A percentile compares a stretch with the other conserved stretches of the same genome.
Conservation (phyloP, 495 filamentous ascomycete species). For the Thozetella sp. region DNA sequence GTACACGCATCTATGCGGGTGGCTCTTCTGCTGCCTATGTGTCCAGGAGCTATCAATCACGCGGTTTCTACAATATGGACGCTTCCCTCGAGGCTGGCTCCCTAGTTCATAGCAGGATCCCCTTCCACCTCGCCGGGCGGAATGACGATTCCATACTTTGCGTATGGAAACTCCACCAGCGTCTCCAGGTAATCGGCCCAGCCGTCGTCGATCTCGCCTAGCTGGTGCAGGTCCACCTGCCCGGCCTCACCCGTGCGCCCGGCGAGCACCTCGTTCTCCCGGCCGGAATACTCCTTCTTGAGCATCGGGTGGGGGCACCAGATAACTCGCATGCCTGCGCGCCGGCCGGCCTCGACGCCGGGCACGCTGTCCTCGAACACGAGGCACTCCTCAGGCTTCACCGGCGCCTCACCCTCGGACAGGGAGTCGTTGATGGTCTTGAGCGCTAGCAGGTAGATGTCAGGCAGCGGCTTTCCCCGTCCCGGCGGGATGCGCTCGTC, state of each 20-base stretch:
- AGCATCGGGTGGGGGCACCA: constrained; percentile 90
- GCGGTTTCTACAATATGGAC: constrained; percentile 14
- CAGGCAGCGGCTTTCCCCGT: constrained; percentile 88
- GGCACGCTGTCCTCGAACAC: constrained; percentile 97
- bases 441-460: constrained; percentile 91
- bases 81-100: constrained; percentile 12
- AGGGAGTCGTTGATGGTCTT: constrained; percentile 79
- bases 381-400: constrained; percentile 84
- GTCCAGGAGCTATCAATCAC: not conserved
- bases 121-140: constrained; percentile 35
- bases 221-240: constrained; percentile 47
- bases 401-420: constrained; percentile 62
- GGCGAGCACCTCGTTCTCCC: constrained; percentile 82
- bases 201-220: constrained; percentile 70
- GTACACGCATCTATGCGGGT: no score
- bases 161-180: constrained; percentile 74
- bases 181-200: constrained; percentile 66
- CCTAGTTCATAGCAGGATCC: constrained; percentile 32
- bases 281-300: constrained; percentile 70
- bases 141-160: constrained; percentile 65
- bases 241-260: constrained; percentile 71
- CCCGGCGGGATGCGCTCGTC: constrained; percentile 79
- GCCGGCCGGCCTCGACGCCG: constrained; percentile 85
- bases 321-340: constrained; percentile 93
- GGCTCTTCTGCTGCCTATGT: not conserved